Conservation (phyloP, 495 filamentous ascomycete species). For the Lasiosphaeriaceae sp. region DNA sequence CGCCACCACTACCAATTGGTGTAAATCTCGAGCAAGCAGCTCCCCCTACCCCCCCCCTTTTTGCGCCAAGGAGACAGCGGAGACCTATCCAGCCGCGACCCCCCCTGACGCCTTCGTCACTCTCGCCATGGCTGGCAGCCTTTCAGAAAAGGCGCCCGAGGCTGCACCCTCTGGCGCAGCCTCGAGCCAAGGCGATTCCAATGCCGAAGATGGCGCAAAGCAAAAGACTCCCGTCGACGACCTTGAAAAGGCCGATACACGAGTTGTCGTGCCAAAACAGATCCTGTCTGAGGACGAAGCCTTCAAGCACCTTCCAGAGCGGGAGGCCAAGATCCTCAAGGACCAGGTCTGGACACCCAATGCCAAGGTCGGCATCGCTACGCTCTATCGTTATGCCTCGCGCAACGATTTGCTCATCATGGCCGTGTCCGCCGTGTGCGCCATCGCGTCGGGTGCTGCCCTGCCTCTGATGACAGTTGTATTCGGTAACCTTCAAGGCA, state of each 20-base stretch:
- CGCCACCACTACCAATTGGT: too few species aligned
- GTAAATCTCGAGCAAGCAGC: too few species aligned
- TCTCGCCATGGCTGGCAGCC: constrained; percentile 19
- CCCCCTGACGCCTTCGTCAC: neutral
- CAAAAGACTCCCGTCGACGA: constrained; percentile 2
- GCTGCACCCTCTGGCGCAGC: constrained; percentile 20
- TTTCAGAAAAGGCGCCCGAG: constrained; percentile 25
- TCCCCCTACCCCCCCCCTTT: too few species aligned
- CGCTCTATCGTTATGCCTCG: constrained; percentile 77
- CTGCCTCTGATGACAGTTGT: constrained; percentile 86
- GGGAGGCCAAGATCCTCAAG: constrained; percentile 63
- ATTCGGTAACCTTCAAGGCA: constrained; percentile 71
- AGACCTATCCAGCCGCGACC: neutral
- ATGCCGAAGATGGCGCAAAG: constrained; percentile 22
- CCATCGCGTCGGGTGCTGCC: constrained; percentile 75
- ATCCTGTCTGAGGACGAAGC: constrained; percentile 44
- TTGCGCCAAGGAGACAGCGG: too few species aligned
- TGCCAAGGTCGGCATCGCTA: constrained; percentile 60
- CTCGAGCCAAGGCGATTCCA: constrained; percentile 32
- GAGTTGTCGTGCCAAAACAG: constrained; percentile 32
- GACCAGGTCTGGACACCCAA: constrained; percentile 66
- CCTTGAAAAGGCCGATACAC: constrained; percentile 50
- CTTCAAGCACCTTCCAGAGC: constrained; percentile 50
- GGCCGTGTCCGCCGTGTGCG: constrained; percentile 56
- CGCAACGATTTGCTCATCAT: constrained; percentile 72